These are phyloP conservation scores for Pharnaceum exiguum DNA, from an alignment of 148 eudicot genomes.

Conservation along the genomic window DNA sequence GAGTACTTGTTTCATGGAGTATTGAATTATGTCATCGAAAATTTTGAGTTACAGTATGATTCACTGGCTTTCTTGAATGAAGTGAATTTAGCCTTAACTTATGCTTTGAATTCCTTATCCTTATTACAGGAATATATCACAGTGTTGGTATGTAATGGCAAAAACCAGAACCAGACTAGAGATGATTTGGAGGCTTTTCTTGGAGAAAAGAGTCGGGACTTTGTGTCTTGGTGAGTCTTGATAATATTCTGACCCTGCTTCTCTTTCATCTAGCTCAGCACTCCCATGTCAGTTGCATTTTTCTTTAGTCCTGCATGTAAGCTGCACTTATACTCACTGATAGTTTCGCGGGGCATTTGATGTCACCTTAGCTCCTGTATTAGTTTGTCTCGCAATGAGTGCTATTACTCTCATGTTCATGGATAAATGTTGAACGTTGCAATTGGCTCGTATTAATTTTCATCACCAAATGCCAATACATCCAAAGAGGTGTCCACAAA, in stretches of 20 bases:
- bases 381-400: too few relatives aligned
- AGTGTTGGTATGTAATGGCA: conserved; percentile 45
- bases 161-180: conserved; percentile 42
- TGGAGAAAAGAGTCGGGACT: conserved; percentile 34
- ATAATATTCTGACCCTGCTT: not conserved
- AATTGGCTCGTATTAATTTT: too few relatives aligned
- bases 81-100: not conserved
- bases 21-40: too few relatives aligned
- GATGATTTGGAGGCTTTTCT: conserved; percentile 48
- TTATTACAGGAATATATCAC: conserved; percentile 41
- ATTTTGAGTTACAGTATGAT: too few relatives aligned
- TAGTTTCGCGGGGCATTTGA: too few relatives aligned
- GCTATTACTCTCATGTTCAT: too few relatives aligned
- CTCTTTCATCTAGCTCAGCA: not conserved
- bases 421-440: too few relatives aligned
- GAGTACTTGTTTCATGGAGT: too few relatives aligned
- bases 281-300: not conserved
- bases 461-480: too few relatives aligned
- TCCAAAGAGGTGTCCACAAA: too few relatives aligned
- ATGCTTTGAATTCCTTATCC: not conserved
- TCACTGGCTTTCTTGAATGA: too few relatives aligned
- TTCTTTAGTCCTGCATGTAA: not conserved
- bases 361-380: too few relatives aligned
- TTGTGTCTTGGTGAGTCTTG: conserved; percentile 44
- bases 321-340: not conserved